Conservation (phyloP, 768 basidiomycete species). For the Termitomyces sp. region DNA sequence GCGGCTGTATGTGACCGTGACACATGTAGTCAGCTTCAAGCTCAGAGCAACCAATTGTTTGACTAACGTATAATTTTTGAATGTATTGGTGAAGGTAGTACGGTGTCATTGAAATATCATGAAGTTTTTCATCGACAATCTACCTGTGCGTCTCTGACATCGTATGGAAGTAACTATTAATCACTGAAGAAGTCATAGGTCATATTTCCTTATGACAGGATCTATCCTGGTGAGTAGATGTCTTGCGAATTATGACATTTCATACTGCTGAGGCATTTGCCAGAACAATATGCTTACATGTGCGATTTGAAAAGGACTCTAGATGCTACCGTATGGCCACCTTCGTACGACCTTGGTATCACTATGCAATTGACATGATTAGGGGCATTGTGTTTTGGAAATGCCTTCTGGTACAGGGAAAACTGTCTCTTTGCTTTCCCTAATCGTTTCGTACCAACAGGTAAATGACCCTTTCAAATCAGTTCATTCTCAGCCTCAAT, state of each 20-base stretch:
- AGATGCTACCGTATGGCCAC: constrained; percentile 71
- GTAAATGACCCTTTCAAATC: constrained; percentile 29
- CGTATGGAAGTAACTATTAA: neutral
- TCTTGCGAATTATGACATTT: neutral
- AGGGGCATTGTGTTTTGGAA: constrained; percentile 99
- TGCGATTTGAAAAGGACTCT: constrained; percentile 95
- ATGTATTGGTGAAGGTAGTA: neutral
- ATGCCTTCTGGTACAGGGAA: constrained; percentile 99
- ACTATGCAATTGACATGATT: neutral
- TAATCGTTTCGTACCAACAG: constrained; percentile 98
- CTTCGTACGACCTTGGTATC: neutral
- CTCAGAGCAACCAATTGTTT: neutral
- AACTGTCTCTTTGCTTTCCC: constrained; percentile 89
- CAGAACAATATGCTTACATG: constrained; percentile 99
- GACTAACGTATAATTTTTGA: neutral
- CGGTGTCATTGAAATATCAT: constrained; percentile 29
- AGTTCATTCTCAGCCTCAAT: neutral
- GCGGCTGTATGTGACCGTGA: neutral
- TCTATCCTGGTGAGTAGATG: constrained; percentile 76
- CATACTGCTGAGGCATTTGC: neutral
- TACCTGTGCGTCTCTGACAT: constrained; percentile 48
- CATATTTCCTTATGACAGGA: constrained; percentile 89
- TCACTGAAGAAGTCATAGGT: constrained; percentile 41
- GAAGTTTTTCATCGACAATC: constrained; percentile 80
- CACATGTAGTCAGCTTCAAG: neutral